These are phyloP conservation scores for Aspergillus ruber DNA, from an alignment of 2,329 filamentous ascomycete genomes.

Conservation along the genomic window DNA sequence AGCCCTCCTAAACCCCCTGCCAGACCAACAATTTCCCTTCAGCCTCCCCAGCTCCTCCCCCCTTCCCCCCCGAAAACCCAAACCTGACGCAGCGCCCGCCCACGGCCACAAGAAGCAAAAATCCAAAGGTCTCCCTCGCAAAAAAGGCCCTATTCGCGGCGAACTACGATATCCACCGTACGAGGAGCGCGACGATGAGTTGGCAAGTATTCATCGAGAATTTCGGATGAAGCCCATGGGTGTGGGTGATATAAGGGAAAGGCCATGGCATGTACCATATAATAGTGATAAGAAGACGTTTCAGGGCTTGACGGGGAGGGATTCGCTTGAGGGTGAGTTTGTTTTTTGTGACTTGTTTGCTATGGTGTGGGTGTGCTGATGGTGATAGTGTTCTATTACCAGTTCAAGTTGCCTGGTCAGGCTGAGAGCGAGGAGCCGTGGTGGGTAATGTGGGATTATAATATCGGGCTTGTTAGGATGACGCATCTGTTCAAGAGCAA, in stretches of 20 bases:
- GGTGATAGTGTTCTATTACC: slow-evolving; percentile 54
- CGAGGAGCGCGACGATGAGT: slow-evolving; percentile 56
- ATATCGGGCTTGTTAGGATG: slow-evolving; percentile 85
- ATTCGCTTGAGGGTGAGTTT: slow-evolving; percentile 72
- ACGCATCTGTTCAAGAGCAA: slow-evolving; percentile 92
- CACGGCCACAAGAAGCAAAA: slow-evolving; percentile 43
- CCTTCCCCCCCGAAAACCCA: slow-evolving; percentile 39
- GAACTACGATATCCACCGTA: slow-evolving; percentile 67
- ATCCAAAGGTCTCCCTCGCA: slow-evolving; percentile 60
- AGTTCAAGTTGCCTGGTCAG: slow-evolving; percentile 64
- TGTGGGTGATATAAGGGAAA: slow-evolving; percentile 50
- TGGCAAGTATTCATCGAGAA: slow-evolving; percentile 52
- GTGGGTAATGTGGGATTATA: slow-evolving; percentile 91
- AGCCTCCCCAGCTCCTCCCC: slow-evolving; percentile 33
- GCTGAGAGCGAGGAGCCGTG: slow-evolving; percentile 37
- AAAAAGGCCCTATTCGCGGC: slow-evolving; percentile 57
- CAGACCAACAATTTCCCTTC: slow-evolving; percentile 24
- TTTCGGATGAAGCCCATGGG: slow-evolving; percentile 63
- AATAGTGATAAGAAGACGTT: slow-evolving; percentile 92
- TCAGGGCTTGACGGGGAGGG: slow-evolving; percentile 74
- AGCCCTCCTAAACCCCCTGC: slow-evolving; percentile 60
- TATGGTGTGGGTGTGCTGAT: no score
- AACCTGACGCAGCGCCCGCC: slow-evolving; percentile 11
- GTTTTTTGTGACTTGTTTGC: no score
- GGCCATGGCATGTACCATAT: slow-evolving; percentile 77